phyloP scores from a whole-genome alignment of 2,329 filamentous ascomycete species.

The Emmonsiellopsis sp. region DNA sequence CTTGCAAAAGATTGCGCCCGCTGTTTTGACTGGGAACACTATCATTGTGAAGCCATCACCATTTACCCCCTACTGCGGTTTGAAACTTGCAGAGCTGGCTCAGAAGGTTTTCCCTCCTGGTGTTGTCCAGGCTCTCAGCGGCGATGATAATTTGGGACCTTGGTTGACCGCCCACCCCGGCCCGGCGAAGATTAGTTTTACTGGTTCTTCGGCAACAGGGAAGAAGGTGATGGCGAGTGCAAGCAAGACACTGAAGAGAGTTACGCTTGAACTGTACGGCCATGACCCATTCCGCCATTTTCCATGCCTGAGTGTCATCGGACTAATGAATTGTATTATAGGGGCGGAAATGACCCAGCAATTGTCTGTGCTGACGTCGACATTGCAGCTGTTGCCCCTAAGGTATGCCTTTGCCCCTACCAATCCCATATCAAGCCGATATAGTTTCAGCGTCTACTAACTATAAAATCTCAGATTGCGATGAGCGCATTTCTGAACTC shows the following conservation, averaged over 20 bases:
- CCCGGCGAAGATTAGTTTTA: conserved; percentile 52
- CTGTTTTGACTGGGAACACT: conserved; percentile 45
- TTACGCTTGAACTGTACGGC: conserved; percentile 40
- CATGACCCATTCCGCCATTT: not conserved
- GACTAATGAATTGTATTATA: conserved; percentile 1
- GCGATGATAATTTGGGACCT: conserved; percentile 47
- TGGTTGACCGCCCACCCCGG: conserved; percentile 45
- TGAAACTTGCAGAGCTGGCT: conserved; percentile 46
- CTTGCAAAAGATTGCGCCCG: conserved; percentile 43
- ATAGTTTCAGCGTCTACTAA: not conserved
- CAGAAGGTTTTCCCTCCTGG: conserved; percentile 44
- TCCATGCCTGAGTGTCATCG: not conserved
- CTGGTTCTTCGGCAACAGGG: conserved; percentile 45
- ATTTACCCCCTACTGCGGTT: conserved; percentile 45
- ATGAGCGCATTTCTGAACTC: conserved; percentile 44
- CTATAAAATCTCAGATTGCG: conserved; percentile 27
- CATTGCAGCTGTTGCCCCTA: conserved; percentile 35
- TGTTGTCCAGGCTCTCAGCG: conserved; percentile 49
- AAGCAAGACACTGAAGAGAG: conserved; percentile 44
- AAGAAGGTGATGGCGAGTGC: conserved; percentile 43
- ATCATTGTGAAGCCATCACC: conserved; percentile 49
- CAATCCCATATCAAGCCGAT: not conserved
- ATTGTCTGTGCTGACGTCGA: conserved; percentile 48
- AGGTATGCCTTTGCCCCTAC: conserved; percentile 14
- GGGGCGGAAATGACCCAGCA: conserved; percentile 48